These are phyloP conservation scores for Fraxinus quadrangulata DNA, from an alignment of 257 asterid species.

Conservation along the genomic window DNA sequence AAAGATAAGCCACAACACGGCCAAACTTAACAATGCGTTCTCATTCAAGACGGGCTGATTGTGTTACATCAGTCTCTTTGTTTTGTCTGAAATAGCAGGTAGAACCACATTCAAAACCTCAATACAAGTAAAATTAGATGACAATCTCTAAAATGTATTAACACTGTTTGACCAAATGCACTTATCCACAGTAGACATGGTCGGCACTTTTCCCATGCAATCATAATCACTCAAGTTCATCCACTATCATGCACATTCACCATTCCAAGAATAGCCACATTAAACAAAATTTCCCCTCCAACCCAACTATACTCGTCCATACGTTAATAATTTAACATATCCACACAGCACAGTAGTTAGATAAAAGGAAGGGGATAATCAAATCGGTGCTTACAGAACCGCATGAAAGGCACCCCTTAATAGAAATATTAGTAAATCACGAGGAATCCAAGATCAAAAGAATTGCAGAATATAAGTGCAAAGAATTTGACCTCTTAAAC, in stretches of 20 bases:
- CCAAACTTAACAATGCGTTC: background rate
- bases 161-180: background rate
- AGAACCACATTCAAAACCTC: slow-evolving; percentile 1
- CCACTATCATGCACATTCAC: background rate
- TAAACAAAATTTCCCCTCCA: background rate
- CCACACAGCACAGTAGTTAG: slow-evolving; percentile 3
- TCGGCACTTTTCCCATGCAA: background rate
- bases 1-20: background rate
- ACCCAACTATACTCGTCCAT: background rate
- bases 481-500: background rate
- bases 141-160: background rate
- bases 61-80: slow-evolving; percentile 2
- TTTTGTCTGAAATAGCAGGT: slow-evolving; percentile 15
- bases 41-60: background rate
- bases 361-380: background rate
- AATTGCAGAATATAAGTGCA: background rate
- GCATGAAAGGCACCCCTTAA: background rate
- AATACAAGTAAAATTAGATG: background rate
- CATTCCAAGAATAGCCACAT: background rate
- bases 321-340: background rate
- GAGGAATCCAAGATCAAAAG: background rate
- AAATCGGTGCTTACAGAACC: background rate
- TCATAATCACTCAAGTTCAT: background rate
- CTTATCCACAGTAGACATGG: background rate
- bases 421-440: slow-evolving; percentile 1